Conservation (phyloP, 441 rosid genomes). For the Capsella rubella region DNA sequence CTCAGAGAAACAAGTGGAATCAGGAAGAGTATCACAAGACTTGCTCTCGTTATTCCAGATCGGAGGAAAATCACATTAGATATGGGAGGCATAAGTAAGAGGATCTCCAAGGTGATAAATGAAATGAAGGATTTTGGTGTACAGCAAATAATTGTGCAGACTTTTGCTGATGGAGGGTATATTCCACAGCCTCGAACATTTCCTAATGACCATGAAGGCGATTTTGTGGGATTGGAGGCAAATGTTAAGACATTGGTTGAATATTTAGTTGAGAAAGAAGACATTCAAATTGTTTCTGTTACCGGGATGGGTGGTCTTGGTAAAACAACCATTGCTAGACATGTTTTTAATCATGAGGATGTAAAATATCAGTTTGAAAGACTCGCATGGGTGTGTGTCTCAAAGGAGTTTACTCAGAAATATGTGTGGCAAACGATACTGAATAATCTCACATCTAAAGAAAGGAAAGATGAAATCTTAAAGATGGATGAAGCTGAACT, state of each 20-base stretch:
- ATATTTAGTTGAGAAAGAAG: conserved; percentile 17
- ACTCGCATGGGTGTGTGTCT: conserved; percentile 43
- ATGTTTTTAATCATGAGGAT: conserved; percentile 31
- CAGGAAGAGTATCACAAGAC: not conserved
- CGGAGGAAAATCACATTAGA: not conserved
- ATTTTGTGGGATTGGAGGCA: conserved; percentile 41
- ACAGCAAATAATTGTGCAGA: not conserved
- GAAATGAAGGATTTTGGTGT: conserved; percentile 18
- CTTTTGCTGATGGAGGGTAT: not conserved
- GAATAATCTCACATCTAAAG: conserved; percentile 7
- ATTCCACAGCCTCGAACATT: conserved; percentile 5
- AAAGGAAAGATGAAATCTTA: not conserved
- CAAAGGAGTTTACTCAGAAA: conserved; percentile 27
- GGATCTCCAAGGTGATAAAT: not conserved
- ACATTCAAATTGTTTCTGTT: conserved; percentile 27
- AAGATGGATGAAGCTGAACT: conserved; percentile 13
- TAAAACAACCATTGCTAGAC: conserved; percentile 46
- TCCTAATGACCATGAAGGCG: conserved; percentile 7
- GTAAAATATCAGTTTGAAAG: conserved; percentile 27
- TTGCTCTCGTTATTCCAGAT: not conserved
- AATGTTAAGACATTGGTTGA: conserved; percentile 30
- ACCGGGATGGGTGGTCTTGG: conserved; percentile 50
- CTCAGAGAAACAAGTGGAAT: not conserved
- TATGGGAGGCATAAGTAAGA: not conserved
- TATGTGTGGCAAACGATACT: conserved; percentile 41